Conservation (phyloP, 2,329 filamentous ascomycete genomes). For the Akanthomyces dipterigenus region DNA sequence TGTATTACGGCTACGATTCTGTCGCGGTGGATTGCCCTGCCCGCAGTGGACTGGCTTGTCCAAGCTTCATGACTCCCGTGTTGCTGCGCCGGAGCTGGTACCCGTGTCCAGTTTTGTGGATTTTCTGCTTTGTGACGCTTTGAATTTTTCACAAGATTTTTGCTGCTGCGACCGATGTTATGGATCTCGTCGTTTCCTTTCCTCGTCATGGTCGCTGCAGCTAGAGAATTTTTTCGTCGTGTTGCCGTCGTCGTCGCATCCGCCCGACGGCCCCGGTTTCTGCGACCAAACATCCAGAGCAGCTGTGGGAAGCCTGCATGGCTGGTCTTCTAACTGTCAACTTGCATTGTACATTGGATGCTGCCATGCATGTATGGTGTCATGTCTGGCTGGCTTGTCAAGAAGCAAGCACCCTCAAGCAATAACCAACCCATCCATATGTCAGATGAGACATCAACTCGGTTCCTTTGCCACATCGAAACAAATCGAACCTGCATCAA, state of each 20-base stretch:
- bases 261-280: too few species aligned
- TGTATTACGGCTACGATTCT: neutral
- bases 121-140: neutral
- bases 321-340: too few species aligned
- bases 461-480: neutral
- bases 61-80: neutral
- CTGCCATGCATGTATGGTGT: too few species aligned
- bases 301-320: too few species aligned
- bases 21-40: neutral
- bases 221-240: too few species aligned
- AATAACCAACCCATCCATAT: neutral
- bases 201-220: neutral
- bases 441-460: neutral
- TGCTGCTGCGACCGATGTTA: neutral
- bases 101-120: slow-evolving; percentile 10
- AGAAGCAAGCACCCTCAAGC: neutral
- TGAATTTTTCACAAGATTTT: neutral
- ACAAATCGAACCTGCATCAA: neutral
- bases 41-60: neutral
- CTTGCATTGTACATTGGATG: too few species aligned
- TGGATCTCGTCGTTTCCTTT: neutral
- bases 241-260: too few species aligned
- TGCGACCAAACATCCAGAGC: too few species aligned
- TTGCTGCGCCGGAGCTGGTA: slow-evolving; percentile 4
- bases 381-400: too few species aligned